Evolutionary conservation across 2,329 filamentous ascomycete genomes (phyloP), one percentile per base, ranked within the genome.

Genomic region (Trichoderma citrinoviride): DNA sequence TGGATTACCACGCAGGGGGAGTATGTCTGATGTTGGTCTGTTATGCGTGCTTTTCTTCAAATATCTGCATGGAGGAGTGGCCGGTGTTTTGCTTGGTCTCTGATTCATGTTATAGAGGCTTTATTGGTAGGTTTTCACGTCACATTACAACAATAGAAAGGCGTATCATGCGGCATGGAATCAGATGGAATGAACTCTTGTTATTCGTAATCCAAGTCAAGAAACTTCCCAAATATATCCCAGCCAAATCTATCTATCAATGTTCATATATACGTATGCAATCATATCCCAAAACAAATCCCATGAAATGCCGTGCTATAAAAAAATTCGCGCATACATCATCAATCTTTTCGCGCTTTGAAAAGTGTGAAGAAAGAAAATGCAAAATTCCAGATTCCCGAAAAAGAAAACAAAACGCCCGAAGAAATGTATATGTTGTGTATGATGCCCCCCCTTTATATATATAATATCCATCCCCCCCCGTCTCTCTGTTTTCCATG

Each of bases 1-100:
- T 87, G 84, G 85, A 83, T 85, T 68, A 79, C 75, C 5, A 72
- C 75, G 3, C 60, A 62, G 40, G 66, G 70, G 60, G 71, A 71
- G 52, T 71, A 71, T n/a, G 25, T 53, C 3, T 61, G 56, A 49
- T 23, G 15, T 1, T 8, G 21, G 15, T 23, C 1, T 21, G 12
- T 27, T 41, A 47, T 37, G 12, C 7, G 15, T 17, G 19, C 7
- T 37, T 29, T 8, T 29, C 7, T 29, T 29, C 29, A 29, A 7
- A 8, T 2, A 33, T 33, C 10, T 33, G 29, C 33, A 37, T 37
- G 33, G 33, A 14, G n/a, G n/a, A n/a, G n/a, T 17, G 15, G 21
- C 49, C 14, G 49, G 49, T n/a, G 27, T 52, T 19, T 37, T 37
- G 33, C 14, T 37, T 37, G 33, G 29, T 52, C 27, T 14, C 7